Evolutionary conservation across 345 rosid genomes (phyloP).

Genomic region (Rubroshorea leprosula): DNA sequence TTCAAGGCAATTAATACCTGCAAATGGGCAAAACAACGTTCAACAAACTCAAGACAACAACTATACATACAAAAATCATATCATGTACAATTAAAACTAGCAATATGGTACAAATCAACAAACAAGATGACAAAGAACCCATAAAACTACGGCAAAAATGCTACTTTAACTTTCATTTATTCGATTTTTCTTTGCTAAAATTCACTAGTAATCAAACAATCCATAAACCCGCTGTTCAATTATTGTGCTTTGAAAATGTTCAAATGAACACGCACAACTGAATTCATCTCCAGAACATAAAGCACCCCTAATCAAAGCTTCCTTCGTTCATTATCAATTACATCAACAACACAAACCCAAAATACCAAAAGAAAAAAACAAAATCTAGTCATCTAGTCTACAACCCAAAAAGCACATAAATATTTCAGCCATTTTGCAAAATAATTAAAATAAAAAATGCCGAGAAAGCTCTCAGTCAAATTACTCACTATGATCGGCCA

Average conservation of each 20-base stretch:
- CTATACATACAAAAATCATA: neutral
- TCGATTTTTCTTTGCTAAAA: too few species aligned
- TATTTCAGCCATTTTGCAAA: neutral
- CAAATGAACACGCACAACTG: too few species aligned
- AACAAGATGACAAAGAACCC: neutral
- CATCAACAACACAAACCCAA: too few species aligned
- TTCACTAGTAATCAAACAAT: too few species aligned
- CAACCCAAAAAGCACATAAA: neutral
- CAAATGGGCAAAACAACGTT: constrained; percentile 18
- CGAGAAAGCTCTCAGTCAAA: neutral
- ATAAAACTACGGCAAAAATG: too few species aligned
- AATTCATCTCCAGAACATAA: too few species aligned
- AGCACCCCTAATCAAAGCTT: too few species aligned
- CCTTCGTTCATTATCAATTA: too few species aligned
- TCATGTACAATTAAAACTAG: neutral
- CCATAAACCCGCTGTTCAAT: too few species aligned
- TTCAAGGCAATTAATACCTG: constrained; percentile 85
- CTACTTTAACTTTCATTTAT: too few species aligned
- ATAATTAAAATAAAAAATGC: too few species aligned
- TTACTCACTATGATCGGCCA: neutral
- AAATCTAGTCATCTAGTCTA: neutral
- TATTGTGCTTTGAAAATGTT: too few species aligned
- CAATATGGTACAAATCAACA: neutral
- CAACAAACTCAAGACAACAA: neutral
- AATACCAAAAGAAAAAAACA: neutral